Conservation (phyloP, 495 filamentous ascomycete species). For the Podospora pseudoanserina region DNA sequence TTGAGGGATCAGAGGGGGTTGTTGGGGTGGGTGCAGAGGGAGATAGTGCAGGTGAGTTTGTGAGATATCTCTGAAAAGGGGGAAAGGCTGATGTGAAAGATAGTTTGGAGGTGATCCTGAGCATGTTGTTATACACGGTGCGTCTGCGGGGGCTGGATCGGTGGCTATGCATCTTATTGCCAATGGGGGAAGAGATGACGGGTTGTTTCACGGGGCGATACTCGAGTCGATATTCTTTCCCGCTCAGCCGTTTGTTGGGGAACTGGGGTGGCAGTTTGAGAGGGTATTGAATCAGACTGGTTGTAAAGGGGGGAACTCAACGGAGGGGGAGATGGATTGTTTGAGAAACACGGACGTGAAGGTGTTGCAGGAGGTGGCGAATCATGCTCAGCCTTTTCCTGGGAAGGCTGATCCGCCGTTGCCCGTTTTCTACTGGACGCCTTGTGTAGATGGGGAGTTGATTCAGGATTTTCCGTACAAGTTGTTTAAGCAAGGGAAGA, state of each 20-base stretch:
- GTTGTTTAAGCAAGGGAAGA: slow-evolving; percentile 28
- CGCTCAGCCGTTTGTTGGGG: slow-evolving; percentile 35
- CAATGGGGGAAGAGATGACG: slow-evolving; percentile 41
- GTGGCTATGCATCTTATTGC: slow-evolving; percentile 65
- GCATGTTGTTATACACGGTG: slow-evolving; percentile 68
- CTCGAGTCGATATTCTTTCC: slow-evolving; percentile 46
- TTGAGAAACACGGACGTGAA: slow-evolving; percentile 47
- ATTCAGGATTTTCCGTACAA: slow-evolving; percentile 40
- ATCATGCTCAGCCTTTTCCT: slow-evolving; percentile 44
- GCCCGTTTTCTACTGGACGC: slow-evolving; percentile 53
- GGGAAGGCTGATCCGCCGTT: slow-evolving; percentile 41
- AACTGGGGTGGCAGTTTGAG: slow-evolving; percentile 46
- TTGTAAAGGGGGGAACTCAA: slow-evolving; percentile 17
- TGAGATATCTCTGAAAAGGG: background rate
- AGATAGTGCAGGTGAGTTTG: slow-evolving; percentile 53
- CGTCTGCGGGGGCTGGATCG: slow-evolving; percentile 66
- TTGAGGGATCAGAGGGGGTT: slow-evolving; percentile 66
- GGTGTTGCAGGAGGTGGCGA: slow-evolving; percentile 50
- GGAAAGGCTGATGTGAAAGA: background rate
- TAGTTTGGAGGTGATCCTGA: slow-evolving; percentile 71
- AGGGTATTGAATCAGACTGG: slow-evolving; percentile 29
- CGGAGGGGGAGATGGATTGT: slow-evolving; percentile 42
- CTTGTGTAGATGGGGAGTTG: slow-evolving; percentile 60
- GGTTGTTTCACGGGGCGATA: slow-evolving; percentile 41
- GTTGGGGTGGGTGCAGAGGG: slow-evolving; percentile 64